Conservation (phyloP, 169 alveolate species). For the Cryptosporidium ubiquitum region DNA sequence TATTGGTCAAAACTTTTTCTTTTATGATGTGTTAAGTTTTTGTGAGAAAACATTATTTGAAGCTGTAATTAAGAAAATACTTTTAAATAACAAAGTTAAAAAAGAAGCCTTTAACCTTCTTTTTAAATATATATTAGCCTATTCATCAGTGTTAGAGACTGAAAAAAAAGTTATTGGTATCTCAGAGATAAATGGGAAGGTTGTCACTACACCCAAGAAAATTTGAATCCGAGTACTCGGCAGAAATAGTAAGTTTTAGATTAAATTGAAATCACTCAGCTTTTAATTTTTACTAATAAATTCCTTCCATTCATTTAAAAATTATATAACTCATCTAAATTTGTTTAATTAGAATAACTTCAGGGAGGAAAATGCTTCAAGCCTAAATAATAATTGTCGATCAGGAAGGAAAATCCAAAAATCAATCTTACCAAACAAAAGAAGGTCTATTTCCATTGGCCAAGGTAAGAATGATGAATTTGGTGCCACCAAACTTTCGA, state of each 20-base stretch:
- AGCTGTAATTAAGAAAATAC: neutral
- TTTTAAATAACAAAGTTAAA: too few species aligned
- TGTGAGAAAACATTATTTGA: neutral
- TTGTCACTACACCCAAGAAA: slow-evolving; percentile 13
- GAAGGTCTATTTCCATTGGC: slow-evolving; percentile 16
- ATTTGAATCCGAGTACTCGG: neutral
- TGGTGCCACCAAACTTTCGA: neutral
- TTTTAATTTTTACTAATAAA: too few species aligned
- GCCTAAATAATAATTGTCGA: neutral
- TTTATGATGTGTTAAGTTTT: neutral
- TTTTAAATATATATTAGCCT: neutral
- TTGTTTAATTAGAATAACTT: neutral
- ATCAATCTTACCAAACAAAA: slow-evolving; percentile 13
- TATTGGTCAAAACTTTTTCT: too few species aligned
- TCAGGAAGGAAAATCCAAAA: neutral
- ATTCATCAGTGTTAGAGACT: too few species aligned
- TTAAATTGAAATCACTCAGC: neutral
- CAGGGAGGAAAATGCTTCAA: neutral
- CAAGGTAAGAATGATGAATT: neutral
- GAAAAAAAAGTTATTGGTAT: too few species aligned
- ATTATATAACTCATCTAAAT: neutral
- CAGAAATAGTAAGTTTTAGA: slow-evolving; percentile 19
- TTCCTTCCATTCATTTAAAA: too few species aligned
- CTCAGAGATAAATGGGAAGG: slow-evolving; percentile 4
- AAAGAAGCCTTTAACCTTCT: too few species aligned